phyloP scores from a whole-genome alignment of 495 filamentous ascomycete genomes.

The Tuber aestivum region DNA sequence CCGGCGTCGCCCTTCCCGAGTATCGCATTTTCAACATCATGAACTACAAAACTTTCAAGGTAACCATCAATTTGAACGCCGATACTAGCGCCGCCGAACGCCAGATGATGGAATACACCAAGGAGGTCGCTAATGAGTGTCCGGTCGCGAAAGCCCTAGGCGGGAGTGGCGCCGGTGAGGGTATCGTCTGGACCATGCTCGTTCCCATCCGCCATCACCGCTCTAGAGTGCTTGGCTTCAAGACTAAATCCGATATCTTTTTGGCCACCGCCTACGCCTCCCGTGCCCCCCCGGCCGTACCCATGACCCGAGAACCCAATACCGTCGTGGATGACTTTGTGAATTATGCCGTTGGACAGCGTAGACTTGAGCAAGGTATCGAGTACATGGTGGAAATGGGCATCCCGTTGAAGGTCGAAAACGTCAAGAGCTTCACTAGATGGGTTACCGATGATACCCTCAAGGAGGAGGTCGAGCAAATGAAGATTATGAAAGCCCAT shows the following conservation, averaged over 20 bases:
- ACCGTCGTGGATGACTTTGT: constrained; percentile 5
- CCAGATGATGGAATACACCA: constrained; percentile 17
- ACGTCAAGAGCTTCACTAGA: neutral
- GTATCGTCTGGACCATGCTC: constrained; percentile 30
- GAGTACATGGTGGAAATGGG: constrained; percentile 30
- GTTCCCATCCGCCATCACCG: constrained; percentile 11
- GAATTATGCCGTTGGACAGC: constrained; percentile 17
- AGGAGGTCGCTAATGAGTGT: constrained; percentile 9
- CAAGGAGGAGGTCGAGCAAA: constrained; percentile 12
- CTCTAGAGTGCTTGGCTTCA: constrained; percentile 11
- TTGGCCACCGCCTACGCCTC: neutral
- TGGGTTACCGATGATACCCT: constrained; percentile 24
- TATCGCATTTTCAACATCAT: constrained; percentile 25
- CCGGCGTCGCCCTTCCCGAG: constrained; percentile 9
- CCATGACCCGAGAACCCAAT: neutral
- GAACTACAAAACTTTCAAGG: constrained; percentile 16
- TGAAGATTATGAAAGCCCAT: constrained; percentile 19
- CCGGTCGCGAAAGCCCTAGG: constrained; percentile 17
- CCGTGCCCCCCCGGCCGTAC: neutral
- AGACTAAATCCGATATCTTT: constrained; percentile 21
- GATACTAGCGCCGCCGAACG: constrained; percentile 1
- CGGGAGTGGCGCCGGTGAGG: constrained; percentile 12
- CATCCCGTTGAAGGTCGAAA: neutral
- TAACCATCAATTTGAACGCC: constrained; percentile 9
- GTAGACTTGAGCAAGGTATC: constrained; percentile 25